phyloP scores from a whole-genome alignment of 2,329 filamentous ascomycete species.

The Aspergillus melleus region DNA sequence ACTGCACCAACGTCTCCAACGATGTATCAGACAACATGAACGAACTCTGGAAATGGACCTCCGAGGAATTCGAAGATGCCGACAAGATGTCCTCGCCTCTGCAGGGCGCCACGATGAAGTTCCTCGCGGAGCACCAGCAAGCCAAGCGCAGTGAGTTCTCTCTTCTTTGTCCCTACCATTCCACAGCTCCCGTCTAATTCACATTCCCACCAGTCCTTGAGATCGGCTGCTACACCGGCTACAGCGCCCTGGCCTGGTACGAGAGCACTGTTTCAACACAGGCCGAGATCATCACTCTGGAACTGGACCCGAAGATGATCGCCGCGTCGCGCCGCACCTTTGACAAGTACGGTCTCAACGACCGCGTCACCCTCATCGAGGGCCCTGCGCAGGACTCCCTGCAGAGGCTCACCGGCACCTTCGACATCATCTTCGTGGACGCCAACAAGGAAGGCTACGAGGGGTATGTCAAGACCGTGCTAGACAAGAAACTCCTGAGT shows the following conservation, averaged over 20 bases:
- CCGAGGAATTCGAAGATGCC: slow-evolving; percentile 2
- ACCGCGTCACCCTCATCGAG: slow-evolving; percentile 6
- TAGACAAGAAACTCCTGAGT: not conserved
- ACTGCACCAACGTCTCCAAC: not conserved
- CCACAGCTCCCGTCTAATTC: not conserved
- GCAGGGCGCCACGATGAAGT: slow-evolving; percentile 5
- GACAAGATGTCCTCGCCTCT: slow-evolving; percentile 10
- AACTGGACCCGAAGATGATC: slow-evolving; percentile 4
- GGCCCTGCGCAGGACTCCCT: not conserved
- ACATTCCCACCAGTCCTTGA: slow-evolving; percentile 4
- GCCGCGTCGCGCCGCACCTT: slow-evolving; percentile 4
- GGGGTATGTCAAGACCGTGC: not conserved
- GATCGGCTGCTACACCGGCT: slow-evolving; percentile 9
- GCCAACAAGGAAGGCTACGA: not conserved
- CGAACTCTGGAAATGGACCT: slow-evolving; percentile 2
- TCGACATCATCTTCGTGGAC: slow-evolving; percentile 1
- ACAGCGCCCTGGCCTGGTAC: slow-evolving; percentile 10
- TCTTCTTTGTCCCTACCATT: not conserved
- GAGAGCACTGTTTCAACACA: slow-evolving; percentile 5
- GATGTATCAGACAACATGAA: not conserved
- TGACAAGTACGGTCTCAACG: slow-evolving; percentile 4
- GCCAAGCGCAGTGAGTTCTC: slow-evolving; percentile 2
- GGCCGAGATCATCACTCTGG: slow-evolving; percentile 7
- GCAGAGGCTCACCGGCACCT: not conserved
- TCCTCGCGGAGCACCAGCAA: slow-evolving; percentile 4